phyloP scores from a whole-genome alignment of 371 early-diverging fungal species.

The Mortierella sp. region DNA sequence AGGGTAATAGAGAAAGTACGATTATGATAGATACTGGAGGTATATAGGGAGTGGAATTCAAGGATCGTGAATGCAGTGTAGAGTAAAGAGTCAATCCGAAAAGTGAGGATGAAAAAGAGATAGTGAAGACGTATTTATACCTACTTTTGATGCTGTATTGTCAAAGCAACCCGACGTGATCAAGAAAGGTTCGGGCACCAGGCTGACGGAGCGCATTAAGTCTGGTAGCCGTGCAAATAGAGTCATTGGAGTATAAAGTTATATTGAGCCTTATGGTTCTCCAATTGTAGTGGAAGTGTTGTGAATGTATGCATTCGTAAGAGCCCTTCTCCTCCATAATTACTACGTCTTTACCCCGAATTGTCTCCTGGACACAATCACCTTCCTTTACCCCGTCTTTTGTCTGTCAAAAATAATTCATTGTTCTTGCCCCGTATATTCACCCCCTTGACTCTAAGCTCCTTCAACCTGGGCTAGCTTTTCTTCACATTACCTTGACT shows the following conservation, averaged over 20 bases:
- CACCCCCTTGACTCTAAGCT: neutral
- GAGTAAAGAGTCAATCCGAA: neutral
- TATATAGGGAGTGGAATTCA: neutral
- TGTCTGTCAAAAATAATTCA: neutral
- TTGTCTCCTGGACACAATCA: neutral
- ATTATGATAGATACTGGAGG: no score
- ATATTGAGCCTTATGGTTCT: neutral
- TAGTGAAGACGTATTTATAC: neutral
- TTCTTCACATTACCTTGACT: neutral
- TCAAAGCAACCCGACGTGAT: no score
- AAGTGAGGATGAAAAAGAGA: neutral
- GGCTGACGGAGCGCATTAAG: neutral
- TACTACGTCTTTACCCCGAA: neutral
- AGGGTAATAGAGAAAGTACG: neutral
- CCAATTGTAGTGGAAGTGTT: neutral
- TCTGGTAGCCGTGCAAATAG: neutral
- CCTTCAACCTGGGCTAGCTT: neutral
- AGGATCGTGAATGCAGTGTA: neutral
- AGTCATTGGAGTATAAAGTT: neutral
- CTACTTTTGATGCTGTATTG: neutral
- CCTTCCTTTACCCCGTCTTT: neutral
- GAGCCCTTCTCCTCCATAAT: conserved; percentile 5
- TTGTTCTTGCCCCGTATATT: conserved; percentile 4
- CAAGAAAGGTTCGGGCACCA: neutral
- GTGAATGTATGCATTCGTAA: neutral